phyloP scores from a whole-genome alignment of 2,329 filamentous ascomycete genomes.

The Colletotrichum tofieldiae region DNA sequence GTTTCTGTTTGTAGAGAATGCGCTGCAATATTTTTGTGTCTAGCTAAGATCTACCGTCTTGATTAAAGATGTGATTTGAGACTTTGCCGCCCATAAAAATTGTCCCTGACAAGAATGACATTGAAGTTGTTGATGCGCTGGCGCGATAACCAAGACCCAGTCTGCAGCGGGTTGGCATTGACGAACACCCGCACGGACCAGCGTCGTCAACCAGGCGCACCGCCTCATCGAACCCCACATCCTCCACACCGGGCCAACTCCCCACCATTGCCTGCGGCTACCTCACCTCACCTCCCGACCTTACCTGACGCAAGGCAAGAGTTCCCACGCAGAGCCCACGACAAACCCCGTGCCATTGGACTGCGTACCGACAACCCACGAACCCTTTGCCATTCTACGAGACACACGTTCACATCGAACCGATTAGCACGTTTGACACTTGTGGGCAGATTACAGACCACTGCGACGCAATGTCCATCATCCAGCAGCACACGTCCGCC shows the following conservation, averaged over 20 bases:
- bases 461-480: slow-evolving; percentile 72
- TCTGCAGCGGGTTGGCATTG: slow-evolving; percentile 23
- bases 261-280: slow-evolving; percentile 41
- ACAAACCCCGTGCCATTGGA: slow-evolving; percentile 23
- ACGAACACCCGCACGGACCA: slow-evolving; percentile 29
- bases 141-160: not conserved
- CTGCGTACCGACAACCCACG: not conserved
- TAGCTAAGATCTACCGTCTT: not conserved
- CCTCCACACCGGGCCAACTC: slow-evolving; percentile 36
- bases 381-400: not conserved
- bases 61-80: not conserved
- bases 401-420: not conserved
- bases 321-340: slow-evolving; percentile 12
- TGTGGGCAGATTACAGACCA: not conserved
- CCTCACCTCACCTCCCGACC: slow-evolving; percentile 38
- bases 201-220: slow-evolving; percentile 24
- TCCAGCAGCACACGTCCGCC: slow-evolving; percentile 74
- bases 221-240: slow-evolving; percentile 42
- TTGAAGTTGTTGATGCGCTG: slow-evolving; percentile 2
- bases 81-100: not conserved
- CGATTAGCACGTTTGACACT: not conserved
- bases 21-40: not conserved
- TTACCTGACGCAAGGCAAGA: slow-evolving; percentile 27
- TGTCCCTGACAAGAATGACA: not conserved
- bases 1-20: slow-evolving; percentile 24